A percentile compares a stretch with the other conserved stretches of the same genome.
Conservation (phyloP, 805 yeast species). For the Hanseniaspora singularis region DNA sequence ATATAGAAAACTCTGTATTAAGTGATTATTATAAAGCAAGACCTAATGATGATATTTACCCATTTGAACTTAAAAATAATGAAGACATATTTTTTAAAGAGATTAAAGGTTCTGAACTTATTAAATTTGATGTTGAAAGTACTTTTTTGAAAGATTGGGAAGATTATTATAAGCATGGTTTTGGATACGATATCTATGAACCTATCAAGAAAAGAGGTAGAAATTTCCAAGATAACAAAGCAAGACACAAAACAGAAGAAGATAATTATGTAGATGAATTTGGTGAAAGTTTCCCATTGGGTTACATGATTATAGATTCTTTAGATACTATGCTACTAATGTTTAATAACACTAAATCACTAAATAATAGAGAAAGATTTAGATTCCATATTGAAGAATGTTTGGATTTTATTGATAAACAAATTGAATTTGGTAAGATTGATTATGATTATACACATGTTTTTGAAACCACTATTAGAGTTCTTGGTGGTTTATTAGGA, state of each 20-base stretch:
- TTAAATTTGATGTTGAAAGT: constrained; percentile 40
- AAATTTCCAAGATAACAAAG: background rate
- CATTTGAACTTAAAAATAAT: background rate
- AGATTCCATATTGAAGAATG: constrained; percentile 52
- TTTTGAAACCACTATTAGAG: constrained; percentile 88
- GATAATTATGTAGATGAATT: constrained; percentile 54
- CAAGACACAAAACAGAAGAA: background rate
- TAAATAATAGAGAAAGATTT: constrained; percentile 22
- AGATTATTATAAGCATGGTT: constrained; percentile 60
- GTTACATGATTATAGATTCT: constrained; percentile 87
- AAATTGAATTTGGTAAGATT: constrained; percentile 51
- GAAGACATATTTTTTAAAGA: background rate
- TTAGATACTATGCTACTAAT: constrained; percentile 71
- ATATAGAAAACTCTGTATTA: background rate
- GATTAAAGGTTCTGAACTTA: background rate
- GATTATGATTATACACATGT: constrained; percentile 60
- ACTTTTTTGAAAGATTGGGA: constrained; percentile 69
- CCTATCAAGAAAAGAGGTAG: constrained; percentile 53
- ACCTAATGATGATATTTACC: background rate
- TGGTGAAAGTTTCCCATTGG: constrained; percentile 46
- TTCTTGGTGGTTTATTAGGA: constrained; percentile 85
- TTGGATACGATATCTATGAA: constrained; percentile 71
- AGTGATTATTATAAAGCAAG: background rate
- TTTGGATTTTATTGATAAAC: constrained; percentile 60
- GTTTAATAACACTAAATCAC: constrained; percentile 36